Conservation (phyloP, 257 asterid genomes). For the Solanum paucissectum region DNA sequence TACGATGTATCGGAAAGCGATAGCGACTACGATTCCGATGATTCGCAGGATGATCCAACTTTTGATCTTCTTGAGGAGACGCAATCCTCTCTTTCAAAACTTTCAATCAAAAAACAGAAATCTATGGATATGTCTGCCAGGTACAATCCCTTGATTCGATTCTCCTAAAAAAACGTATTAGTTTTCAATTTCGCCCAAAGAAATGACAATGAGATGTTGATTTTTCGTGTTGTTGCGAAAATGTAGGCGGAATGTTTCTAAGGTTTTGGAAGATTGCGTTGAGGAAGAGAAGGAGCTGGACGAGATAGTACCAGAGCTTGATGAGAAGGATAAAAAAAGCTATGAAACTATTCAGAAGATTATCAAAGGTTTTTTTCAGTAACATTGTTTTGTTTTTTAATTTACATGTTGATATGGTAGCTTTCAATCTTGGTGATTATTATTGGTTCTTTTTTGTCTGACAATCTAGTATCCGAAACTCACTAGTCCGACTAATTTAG, state of each 20-base stretch:
- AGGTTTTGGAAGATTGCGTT: slow-evolving; percentile 11
- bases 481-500: background rate
- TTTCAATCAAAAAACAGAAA: slow-evolving; percentile 30
- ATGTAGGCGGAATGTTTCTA: slow-evolving; percentile 5
- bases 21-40: slow-evolving; percentile 29
- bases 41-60: slow-evolving; percentile 43
- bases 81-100: slow-evolving; percentile 32
- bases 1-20: slow-evolving; percentile 16
- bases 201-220: background rate
- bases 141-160: background rate
- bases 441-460: background rate
- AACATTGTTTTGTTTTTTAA: background rate
- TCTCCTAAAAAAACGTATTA: background rate
- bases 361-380: slow-evolving; percentile 33
- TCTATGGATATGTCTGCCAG: slow-evolving; percentile 13
- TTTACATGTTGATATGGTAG: background rate
- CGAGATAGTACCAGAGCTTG: slow-evolving; percentile 15
- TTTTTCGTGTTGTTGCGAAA: background rate
- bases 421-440: background rate
- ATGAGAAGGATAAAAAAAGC: slow-evolving; percentile 36
- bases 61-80: slow-evolving; percentile 42
- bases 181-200: background rate
- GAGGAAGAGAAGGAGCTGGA: slow-evolving; percentile 15
- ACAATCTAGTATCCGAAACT: background rate
- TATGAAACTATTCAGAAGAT: slow-evolving; percentile 34